Evolutionary conservation across 257 asterid genomes (phyloP), one percentile per base, ranked within the genome.

Genomic region (Solanum etuberosum): DNA sequence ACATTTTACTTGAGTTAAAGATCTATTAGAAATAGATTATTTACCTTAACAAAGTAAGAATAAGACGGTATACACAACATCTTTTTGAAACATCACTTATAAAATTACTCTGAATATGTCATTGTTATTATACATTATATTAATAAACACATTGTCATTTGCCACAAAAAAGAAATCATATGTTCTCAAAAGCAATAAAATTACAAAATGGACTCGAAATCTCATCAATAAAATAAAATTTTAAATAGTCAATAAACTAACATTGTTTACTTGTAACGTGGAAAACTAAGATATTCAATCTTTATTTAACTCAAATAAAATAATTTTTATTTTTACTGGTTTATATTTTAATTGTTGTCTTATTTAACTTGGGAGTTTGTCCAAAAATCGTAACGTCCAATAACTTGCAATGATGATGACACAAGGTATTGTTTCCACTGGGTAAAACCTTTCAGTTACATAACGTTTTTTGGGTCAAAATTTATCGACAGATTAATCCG

Each of bases 371-470:
- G 14, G 65, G 63, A 77, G 37, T 43, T 27, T 27, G 65, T 42
- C n/a, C 84, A 78, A 78, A 43, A 23, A 78, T 59, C 63, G 16
- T 78, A 78, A 78, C 65, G 3, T 42, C 59, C 59, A n/a, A 37
- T 23, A 35, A 9, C 46, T 34, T 34, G 27, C 4, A 72, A 59
- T 21, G 27, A 59, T 59, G 67, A 59, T 59, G 80, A 11, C 18
- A 9, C 48, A 72, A 20, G 43, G 15, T 35, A 37, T 73, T 73
- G 48, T 6, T 4, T 73, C 46, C 81, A 73, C 16, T 74, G 10
- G 82, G 5, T 37, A 74, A 74, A 74, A 74, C 32, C 32, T 59
- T 59, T 59, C 14, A 0, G 29, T 59, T 59, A 1, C 67, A 57
- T 57, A 51, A 57, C 65, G 12, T 57, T 57, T 2, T 5, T 20